Evolutionary conservation across 345 rosid genomes (phyloP).

Genomic region (Camelina hispida): DNA sequence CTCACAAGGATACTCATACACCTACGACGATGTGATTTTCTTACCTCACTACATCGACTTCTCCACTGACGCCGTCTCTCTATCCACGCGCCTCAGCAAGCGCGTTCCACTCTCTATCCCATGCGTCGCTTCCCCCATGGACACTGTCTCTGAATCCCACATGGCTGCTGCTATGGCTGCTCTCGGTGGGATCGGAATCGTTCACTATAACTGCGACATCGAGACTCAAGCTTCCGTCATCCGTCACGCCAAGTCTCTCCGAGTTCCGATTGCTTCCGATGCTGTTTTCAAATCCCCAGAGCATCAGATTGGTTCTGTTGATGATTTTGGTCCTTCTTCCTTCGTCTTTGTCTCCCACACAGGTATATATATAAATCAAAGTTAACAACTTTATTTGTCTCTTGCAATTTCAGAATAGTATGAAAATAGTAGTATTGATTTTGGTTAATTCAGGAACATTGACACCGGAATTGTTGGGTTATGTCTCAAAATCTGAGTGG

Average conservation of each 20-base stretch:
- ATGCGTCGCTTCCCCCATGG: conserved; percentile 95
- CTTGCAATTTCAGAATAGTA: conserved; percentile 1
- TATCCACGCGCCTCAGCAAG: conserved; percentile 72
- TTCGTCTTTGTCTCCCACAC: conserved; percentile 48
- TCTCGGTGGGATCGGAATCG: conserved; percentile 74
- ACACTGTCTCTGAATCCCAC: conserved; percentile 84
- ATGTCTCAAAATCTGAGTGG: conserved; percentile 63
- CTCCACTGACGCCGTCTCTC: conserved; percentile 74
- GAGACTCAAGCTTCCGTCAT: conserved; percentile 65
- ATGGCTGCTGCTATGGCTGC: conserved; percentile 96
- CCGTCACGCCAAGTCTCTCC: conserved; percentile 69
- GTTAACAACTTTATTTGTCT: neutral
- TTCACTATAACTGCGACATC: conserved; percentile 68
- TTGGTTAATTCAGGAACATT: conserved; percentile 48
- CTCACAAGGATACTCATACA: conserved; percentile 79
- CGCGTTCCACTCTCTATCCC: conserved; percentile 79
- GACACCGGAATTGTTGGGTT: conserved; percentile 63
- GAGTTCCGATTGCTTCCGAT: conserved; percentile 63
- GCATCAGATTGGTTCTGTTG: conserved; percentile 34
- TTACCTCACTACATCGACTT: conserved; percentile 94
- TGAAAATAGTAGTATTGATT: no score
- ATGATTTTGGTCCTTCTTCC: conserved; percentile 52
- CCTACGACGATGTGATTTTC: conserved; percentile 88
- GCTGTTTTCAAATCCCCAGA: conserved; percentile 54
- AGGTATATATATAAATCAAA: conserved; percentile 18